phyloP scores from a whole-genome alignment of 176 grass and related monocot genomes.

The Aegilops sharonensis region DNA sequence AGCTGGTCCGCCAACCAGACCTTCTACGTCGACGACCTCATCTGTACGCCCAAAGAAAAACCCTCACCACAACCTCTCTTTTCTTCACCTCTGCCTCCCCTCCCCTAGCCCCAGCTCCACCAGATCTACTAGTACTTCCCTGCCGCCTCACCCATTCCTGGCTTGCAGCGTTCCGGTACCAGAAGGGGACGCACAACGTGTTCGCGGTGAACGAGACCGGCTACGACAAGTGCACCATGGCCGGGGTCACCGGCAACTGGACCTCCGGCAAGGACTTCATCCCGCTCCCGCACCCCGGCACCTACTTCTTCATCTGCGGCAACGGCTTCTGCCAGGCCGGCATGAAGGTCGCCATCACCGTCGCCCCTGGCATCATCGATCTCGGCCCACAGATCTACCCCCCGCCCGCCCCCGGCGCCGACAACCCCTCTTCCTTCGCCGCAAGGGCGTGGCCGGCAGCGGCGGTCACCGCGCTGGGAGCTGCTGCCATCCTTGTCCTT shows the following conservation, averaged over 20 bases:
- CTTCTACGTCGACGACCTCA: slow-evolving; percentile 75
- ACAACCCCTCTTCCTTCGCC: neutral
- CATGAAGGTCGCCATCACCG: slow-evolving; percentile 73
- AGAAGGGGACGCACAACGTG: slow-evolving; percentile 81
- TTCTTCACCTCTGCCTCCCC: neutral
- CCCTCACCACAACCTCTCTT: neutral
- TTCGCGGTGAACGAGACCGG: slow-evolving; percentile 87
- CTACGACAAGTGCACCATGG: slow-evolving; percentile 91
- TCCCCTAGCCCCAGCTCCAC: neutral
- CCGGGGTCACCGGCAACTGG: slow-evolving; percentile 74
- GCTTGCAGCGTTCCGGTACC: slow-evolving; percentile 71
- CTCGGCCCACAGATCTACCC: neutral
- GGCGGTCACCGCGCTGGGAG: neutral
- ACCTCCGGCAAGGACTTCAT: slow-evolving; percentile 95
- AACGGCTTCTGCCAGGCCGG: slow-evolving; percentile 72
- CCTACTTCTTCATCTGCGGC: slow-evolving; percentile 86
- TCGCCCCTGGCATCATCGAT: slow-evolving; percentile 29
- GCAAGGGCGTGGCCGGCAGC: no score
- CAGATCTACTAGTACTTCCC: neutral
- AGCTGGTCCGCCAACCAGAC: slow-evolving; percentile 87
- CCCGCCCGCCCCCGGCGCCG: neutral
- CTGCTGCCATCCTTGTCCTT: neutral
- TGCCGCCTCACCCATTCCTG: no score
- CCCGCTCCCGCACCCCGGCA: slow-evolving; percentile 41
- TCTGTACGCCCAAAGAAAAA: slow-evolving; percentile 41